Percentiles rank a stretch among this genome's conserved stretches.
These are phyloP conservation scores for Debaryomyces fabryi DNA, from an alignment of 1,139 yeast species.

Conservation along the genomic window DNA sequence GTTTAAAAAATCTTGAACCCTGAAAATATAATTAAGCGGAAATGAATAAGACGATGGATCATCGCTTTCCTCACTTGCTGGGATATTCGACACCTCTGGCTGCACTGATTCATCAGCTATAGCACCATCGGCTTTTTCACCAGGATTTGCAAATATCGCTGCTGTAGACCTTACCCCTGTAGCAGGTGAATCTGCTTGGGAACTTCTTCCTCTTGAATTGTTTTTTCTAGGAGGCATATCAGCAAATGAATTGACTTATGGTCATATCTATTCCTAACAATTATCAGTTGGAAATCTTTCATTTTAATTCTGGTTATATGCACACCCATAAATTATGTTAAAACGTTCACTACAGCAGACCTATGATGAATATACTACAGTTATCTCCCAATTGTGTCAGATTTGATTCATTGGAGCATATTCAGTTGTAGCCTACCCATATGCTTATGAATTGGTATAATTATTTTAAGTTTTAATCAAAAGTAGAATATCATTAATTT, in stretches of 20 bases:
- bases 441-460: not conserved
- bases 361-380: not conserved
- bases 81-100: constrained; percentile 5
- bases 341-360: not conserved
- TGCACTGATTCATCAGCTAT: constrained; percentile 11
- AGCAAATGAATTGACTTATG: not conserved
- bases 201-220: constrained; percentile 4
- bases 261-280: not conserved
- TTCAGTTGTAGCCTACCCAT: not conserved
- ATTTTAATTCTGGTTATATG: not conserved
- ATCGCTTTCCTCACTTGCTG: constrained; percentile 15
- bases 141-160: constrained; percentile 11
- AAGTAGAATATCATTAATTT: not conserved
- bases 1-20: constrained; percentile 44
- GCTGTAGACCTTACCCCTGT: constrained; percentile 23
- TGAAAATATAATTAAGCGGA: constrained; percentile 34
- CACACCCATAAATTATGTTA: not conserved
- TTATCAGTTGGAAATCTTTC: not conserved
- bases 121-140: constrained; percentile 15
- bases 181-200: not conserved
- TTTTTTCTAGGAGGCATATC: constrained; percentile 10
- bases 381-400: not conserved
- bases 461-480: not conserved
- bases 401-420: not conserved
- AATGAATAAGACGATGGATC: constrained; percentile 25